Base-by-base conservation (phyloP, 2,329 filamentous ascomycete genomes). In the Aspergillus fijiensis region DNA sequence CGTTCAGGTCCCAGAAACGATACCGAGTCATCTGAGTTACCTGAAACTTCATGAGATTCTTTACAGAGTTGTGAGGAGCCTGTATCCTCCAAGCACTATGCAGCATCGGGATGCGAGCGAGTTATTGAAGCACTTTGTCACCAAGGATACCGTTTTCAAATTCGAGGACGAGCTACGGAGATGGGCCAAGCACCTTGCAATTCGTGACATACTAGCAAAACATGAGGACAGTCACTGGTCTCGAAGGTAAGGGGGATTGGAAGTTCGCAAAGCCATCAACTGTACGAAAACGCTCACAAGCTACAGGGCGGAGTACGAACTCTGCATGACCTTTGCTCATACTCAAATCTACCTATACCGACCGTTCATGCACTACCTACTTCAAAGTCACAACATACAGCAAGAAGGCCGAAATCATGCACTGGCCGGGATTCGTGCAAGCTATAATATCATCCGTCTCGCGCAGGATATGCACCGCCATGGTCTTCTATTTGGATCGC, bases 361-460 rank as follows among this genome's bases (percentile, higher is more conserved):
- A 0, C 59, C 61, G 3, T 63, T 63, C 3, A 25, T 63, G 10
- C 61, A 63, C 27, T 59, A 61, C 10, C 29, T 58, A 5, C 23
- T 31, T 19, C 16, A 49, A 3, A 25, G 48, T 27, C 11, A 45
- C n/a, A 16, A 54, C 19, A 19, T 47, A 19, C 33, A 39, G 14
- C 21, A 63, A 23, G 56, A 27, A 12, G 59, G 58, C 33, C 51
- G 51, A 23, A 49, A 31, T 19, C 61, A 60, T 50, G 59, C 61
- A 9, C 54, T 57, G 2, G 42, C 53, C 5, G 61, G 59, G 12
- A 49, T 63, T 5, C 45, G 57, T 19, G 61, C 61, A 6, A 61
- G 61, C 21, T 49, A 52, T n/a, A 63, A 57, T 21, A 52, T 63
- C n/a, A 63, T 63, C n/a, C 51, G 31, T 12, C 50, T 63, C 12